Base-by-base conservation (phyloP, 306 rosid species). In the Hippophae tibetana region DNA sequence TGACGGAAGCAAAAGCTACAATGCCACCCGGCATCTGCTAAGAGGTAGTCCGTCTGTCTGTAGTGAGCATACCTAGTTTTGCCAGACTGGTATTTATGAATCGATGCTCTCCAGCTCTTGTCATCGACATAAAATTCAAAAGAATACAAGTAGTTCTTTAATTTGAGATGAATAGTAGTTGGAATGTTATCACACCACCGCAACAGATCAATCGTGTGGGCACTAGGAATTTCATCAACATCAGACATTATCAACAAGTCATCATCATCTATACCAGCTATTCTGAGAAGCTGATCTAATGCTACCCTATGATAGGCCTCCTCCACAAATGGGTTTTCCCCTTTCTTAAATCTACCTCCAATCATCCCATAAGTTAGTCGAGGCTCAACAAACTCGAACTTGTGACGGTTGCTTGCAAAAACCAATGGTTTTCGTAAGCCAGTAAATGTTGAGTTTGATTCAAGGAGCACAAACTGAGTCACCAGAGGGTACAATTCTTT, bases 161-260 rank as follows among this genome's bases (percentile, higher is more conserved):
- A 67, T 54, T 78, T 79, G 26, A 88, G 94, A 71, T 88, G 96
- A 68, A 88, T 79, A 54, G 84, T 54, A 11, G 84, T 73, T 0
- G 96, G 96, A 10, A 72, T 73, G 42, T 79, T 81, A 41, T 85
- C 79, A n/a, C 96, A 88, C 96, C 96, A 88, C 60, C 90, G 74
- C 84, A 88, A 79, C 63, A 88, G 96, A 70, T 88, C 68, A 58
- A 88, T 79, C 6, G 96, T 88, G 84, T 88, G 96, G 53, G 83
- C 94, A 38, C 94, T 88, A 1, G 96, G 96, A 79, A 88, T 88
- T 81, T 88, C 96, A 46, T 88, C 96, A 18, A 87, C 95, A 61
- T 87, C 95, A 42, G 95, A 87, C 95, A 87, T 84, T 69, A 87
- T 87, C 81, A 87, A 69, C 57, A 88, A 76, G 69, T 88, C 96